phyloP scores from a whole-genome alignment of 176 grass and related monocot genomes.

The Leersia perrieri region DNA sequence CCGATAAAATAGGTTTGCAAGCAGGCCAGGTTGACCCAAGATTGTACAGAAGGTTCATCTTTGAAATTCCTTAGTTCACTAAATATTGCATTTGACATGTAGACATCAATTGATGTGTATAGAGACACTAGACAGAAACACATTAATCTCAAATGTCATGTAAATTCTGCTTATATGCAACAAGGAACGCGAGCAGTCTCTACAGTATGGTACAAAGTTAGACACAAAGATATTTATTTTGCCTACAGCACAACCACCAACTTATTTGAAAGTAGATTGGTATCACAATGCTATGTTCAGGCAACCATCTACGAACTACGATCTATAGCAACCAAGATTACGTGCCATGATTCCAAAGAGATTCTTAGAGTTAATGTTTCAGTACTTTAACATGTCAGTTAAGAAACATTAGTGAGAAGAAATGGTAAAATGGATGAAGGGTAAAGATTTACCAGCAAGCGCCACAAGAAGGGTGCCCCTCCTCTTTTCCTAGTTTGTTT shows the following conservation, averaged over 20 bases:
- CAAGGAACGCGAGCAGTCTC: neutral
- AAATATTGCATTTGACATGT: neutral
- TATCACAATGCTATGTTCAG: neutral
- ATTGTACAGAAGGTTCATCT: neutral
- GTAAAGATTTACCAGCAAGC: slow-evolving; percentile 52
- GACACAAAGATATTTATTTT: neutral
- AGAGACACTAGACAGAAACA: neutral
- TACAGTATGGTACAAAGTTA: neutral
- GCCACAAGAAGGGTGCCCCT: slow-evolving; percentile 63
- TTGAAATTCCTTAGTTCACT: neutral
- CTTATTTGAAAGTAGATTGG: neutral
- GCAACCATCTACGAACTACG: neutral
- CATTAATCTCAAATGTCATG: neutral
- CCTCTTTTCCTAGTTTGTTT: slow-evolving; percentile 53
- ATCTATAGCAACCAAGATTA: neutral
- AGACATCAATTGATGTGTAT: neutral
- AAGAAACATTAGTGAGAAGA: neutral
- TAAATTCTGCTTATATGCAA: slow-evolving; percentile 1
- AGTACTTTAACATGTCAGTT: neutral
- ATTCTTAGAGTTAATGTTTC: neutral
- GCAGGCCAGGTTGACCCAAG: neutral
- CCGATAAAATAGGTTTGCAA: neutral
- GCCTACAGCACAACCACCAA: neutral
- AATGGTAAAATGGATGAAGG: neutral
- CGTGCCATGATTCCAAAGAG: neutral